Base-by-base conservation (phyloP, 768 basidiomycete species). In the Artomyces pyxidatus region DNA sequence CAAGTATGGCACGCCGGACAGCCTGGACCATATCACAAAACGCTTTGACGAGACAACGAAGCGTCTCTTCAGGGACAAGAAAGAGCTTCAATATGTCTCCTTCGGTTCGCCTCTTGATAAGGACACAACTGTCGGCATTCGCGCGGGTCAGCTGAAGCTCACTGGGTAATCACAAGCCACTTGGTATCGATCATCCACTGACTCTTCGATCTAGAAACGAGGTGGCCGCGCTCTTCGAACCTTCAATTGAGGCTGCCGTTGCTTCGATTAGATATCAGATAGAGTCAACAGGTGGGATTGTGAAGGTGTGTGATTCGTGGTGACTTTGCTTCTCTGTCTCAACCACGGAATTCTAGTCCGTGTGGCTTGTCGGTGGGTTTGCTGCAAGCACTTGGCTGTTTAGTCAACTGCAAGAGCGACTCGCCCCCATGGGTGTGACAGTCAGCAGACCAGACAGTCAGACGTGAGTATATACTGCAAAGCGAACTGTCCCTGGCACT, bases 1-100 rank as follows among this genome's bases (percentile, higher is more conserved):
- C 17, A 83, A 74, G 66, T 89, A 88, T 54, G 84, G 86, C 41
- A 76, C 78, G 2, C 61, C 76, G 2, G 86, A 84, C 59, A 71
- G 83, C 3, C 68, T 89, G 7, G 86, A 88, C 45, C 86, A 89
- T 57, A 86, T 89, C 58, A 83, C 86, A 4, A 80, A 81, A 54
- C 75, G 80, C 14, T 89, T 89, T 61, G 85, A 89, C 49, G 86
- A 89, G 63, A 87, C 85, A 0, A 89, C 86, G 4, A 89, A 89
- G 60, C 77, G 85, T 25, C 65, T 88, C 0, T 89, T 89, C 63
- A 76, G 85, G 3, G 81, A 85, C 51, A 72, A 72, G 57, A 76
- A 74, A 39, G 81, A 84, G 11, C 56, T 77, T 16, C 85, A 88
- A 61, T 88, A 83, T 57, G 76, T 89, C 27, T 77, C 73, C 0